These are phyloP conservation scores for Helianthus annuus DNA, from an alignment of 129 eudicot genomes.

Conservation along the genomic window HanXRQr2.0-SUNRISE NC_035447.2:40292049-40292548, in stretches of 20 bases:
- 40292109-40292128: neutral
- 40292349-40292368: conserved; percentile 70
- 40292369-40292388: conserved; percentile 46
- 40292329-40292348: conserved; percentile 60
- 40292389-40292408: conserved; percentile 77
- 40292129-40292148: neutral
- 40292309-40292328: conserved; percentile 58
- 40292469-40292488: conserved; percentile 54
- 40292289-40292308: conserved; percentile 75
- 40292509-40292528: conserved; percentile 4
- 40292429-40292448: conserved; percentile 73
- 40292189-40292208: conserved; percentile 94
- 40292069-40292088: no score
- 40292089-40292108: no score
- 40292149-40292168: conserved; percentile 21
- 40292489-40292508: conserved; percentile 81
- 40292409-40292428: conserved; percentile 81
- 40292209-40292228: conserved; percentile 95
- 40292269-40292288: conserved; percentile 72
- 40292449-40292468: conserved; percentile 65
- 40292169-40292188: conserved; percentile 62
- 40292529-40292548: no score
- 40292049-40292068: no score
- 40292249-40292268: conserved; percentile 96
- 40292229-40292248: conserved; percentile 97